Base-by-base conservation (phyloP, 2,329 filamentous ascomycete species). In the Aureobasidium sp. region DNA sequence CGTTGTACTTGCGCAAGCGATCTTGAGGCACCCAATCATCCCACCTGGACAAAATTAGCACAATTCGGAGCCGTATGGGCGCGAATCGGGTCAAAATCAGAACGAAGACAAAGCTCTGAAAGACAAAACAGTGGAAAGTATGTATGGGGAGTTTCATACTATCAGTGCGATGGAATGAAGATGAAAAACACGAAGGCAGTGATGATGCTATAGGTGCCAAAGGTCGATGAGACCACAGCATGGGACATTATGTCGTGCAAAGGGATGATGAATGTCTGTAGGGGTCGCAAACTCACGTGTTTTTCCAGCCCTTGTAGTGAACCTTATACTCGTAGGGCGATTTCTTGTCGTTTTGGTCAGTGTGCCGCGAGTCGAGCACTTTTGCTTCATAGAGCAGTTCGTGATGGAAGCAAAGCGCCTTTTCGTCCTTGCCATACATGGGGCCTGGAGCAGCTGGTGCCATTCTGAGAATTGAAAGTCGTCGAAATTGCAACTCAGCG, bases 251-350 rank as follows among this genome's bases (percentile, higher is more conserved):
- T 31, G 27, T 20, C 10, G 18, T 25, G 60, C 36, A 59, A 15
- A 29, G 23, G 2, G 42, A 23, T 47, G 16, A 38, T n/a, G 43
- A 60, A 53, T 33, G 16, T 31, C 31, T 16, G 18, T 4, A 47
- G 25, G 20, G 1, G 55, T 31, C 33, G 48, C 64, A 50, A 45
- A 90, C 90, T 82, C 83, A 93, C 87, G 94, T 98, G 79, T 95
- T 95, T 85, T 99, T 99, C 96, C 96, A 99, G 75, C 96, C 96
- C 81, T 98, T 98, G 84, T 99, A 99, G 81, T 99, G 96, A 64
- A 99, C 93, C 76, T 93, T 93, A 83, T 97, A 99, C 77, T 94
- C 90, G 76, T 90, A 94, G 40, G 91, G 89, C 68, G 91, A 91
- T 77, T 90, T 90, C 79, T 92, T 91, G 75, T 91, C 91, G 51